Evolutionary conservation across 2,329 filamentous ascomycete genomes (phyloP).

Genomic region (Tolypocladium pustulatum): DNA sequence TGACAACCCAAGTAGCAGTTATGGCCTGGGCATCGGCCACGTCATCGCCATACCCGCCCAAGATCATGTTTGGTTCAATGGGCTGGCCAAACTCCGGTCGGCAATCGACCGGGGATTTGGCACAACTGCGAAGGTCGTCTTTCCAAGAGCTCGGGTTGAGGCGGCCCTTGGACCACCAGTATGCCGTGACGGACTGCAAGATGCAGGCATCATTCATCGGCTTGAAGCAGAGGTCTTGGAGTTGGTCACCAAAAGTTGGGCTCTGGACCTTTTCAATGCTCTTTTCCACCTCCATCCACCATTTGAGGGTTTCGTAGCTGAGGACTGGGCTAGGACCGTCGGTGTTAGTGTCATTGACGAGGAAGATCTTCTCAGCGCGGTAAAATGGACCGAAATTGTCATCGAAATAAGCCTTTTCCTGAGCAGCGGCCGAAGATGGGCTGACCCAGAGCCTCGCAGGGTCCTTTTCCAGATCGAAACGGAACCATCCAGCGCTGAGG

Average conservation of each 20-base stretch:
- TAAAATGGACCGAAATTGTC: constrained; percentile 91
- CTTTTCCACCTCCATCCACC: constrained; percentile 90
- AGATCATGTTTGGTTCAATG: constrained; percentile 71
- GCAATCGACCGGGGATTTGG: constrained; percentile 71
- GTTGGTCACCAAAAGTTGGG: constrained; percentile 51
- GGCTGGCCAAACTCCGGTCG: constrained; percentile 85
- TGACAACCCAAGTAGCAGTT: constrained; percentile 90
- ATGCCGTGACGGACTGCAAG: constrained; percentile 83
- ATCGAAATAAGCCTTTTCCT: constrained; percentile 93
- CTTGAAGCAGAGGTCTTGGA: constrained; percentile 89
- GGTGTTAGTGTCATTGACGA: constrained; percentile 73
- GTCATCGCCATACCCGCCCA: constrained; percentile 67
- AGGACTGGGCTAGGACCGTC: constrained; percentile 64
- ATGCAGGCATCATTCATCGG: constrained; percentile 84
- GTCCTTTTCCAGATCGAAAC: constrained; percentile 81
- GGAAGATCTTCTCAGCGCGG: constrained; percentile 82
- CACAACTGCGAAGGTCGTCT: constrained; percentile 60
- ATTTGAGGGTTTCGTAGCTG: constrained; percentile 76
- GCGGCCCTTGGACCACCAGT: constrained; percentile 57
- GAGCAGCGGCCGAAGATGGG: constrained; percentile 77
- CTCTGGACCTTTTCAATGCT: constrained; percentile 66
- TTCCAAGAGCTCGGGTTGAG: constrained; percentile 50
- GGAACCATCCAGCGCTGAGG: constrained; percentile 78
- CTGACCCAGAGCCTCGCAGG: constrained; percentile 96
- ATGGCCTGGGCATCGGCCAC: constrained; percentile 68